Base-by-base conservation (phyloP, 768 basidiomycete genomes). In the Termitomyces sp. region DNA sequence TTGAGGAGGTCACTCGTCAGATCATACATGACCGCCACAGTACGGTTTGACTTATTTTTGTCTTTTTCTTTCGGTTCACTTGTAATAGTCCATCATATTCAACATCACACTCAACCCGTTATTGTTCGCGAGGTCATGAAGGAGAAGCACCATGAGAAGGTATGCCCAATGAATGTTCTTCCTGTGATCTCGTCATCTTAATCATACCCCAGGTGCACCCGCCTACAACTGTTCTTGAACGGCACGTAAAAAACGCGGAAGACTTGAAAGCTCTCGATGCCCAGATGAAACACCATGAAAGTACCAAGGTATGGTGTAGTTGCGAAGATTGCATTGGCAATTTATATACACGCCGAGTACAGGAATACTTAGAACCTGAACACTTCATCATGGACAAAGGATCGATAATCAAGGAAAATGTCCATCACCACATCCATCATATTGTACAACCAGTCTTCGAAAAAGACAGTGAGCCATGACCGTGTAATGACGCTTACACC, bases 101-200 rank as follows among this genome's bases (percentile, higher is more conserved):
- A 75, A 53, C 70, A 76, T 50, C 73, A 76, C 61, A 69, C 67
- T 1, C 72, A 74, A 45, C 75, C 73, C 3, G 63, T 75, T 10
- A 56, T 65, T 4, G 66, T 69, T 1, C 58, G 61, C 0, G 69
- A 72, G 40, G 60, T 64, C 20, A 44, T 67, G 33, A 51, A 64
- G 1, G 73, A 74, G 53, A 58, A 65, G 32, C 61, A 64, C 30
- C 63, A 57, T 47, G 65, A 73, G 6, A 58, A 60, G 22, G 74
- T 73, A 51, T 13, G 65, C 58, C 3, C n/a, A 12, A 47, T 24
- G 16, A 4, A 47, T 51, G 24, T 10, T 30, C n/a, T 43, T 18
- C 18, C 33, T 2, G 24, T 20, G 5, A 35, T 33, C 7, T 10
- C 6, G 7, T 48, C 1, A 47, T 35, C 16, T 12, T 32, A 10